phyloP scores from a whole-genome alignment of 2,329 filamentous ascomycete species.

The Hawksworthiomyces lignivorus region DNA sequence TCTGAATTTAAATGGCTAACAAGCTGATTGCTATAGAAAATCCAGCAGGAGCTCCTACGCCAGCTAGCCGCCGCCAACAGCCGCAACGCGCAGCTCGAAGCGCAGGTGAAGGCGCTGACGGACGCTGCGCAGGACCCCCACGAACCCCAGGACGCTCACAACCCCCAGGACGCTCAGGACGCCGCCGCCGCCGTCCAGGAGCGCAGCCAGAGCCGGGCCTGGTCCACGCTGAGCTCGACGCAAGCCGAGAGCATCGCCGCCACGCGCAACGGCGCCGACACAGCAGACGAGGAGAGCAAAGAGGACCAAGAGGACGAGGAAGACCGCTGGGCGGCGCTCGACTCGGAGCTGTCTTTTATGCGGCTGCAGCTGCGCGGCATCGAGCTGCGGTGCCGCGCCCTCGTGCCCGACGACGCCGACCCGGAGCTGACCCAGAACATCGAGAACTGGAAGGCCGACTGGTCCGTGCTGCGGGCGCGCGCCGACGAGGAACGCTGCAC shows the following conservation, averaged over 20 bases:
- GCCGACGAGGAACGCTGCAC: slow-evolving; percentile 12
- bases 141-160: no score
- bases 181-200: background rate
- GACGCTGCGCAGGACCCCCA: background rate
- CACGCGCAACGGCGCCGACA: background rate
- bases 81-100: slow-evolving; percentile 53
- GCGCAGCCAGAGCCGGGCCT: background rate
- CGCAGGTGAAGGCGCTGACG: slow-evolving; percentile 46
- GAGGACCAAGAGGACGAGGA: no score
- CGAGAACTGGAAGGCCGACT: slow-evolving; percentile 54
- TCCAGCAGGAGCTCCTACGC: slow-evolving; percentile 44
- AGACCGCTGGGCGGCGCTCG: slow-evolving; percentile 46
- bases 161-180: no score
- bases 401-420: slow-evolving; percentile 40
- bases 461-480: slow-evolving; percentile 32
- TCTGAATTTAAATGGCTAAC: no score
- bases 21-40: no score
- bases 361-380: slow-evolving; percentile 56
- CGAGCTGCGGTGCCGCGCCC: slow-evolving; percentile 47
- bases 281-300: no score
- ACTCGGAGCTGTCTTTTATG: slow-evolving; percentile 53
- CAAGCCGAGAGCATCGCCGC: background rate
- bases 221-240: background rate
- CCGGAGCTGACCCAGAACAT: slow-evolving; percentile 52
- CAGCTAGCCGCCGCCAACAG: slow-evolving; percentile 19